Evolutionary conservation across 1,284 basidiomycete genomes (phyloP).

Genomic region (Fomitiporia mediterranea): DNA sequence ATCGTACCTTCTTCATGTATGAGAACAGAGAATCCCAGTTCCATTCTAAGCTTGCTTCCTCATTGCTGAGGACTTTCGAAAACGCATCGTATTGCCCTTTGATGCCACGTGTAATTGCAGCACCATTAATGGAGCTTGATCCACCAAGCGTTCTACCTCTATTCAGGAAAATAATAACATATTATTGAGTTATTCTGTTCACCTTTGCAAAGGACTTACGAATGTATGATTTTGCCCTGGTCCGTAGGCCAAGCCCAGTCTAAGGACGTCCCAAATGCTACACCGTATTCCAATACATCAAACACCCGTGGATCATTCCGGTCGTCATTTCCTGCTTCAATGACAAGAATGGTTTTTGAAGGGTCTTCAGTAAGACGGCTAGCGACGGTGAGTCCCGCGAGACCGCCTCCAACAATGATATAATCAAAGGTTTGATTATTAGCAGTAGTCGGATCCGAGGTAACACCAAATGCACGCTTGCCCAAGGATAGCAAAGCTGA

Average conservation of each 20-base stretch:
- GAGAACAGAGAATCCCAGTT: slow-evolving; percentile 48
- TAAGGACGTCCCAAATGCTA: slow-evolving; percentile 33
- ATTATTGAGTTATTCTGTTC: slow-evolving; percentile 48
- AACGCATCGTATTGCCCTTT: slow-evolving; percentile 52
- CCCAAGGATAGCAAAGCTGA: too few relatives aligned
- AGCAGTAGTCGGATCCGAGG: too few relatives aligned
- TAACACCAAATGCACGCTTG: too few relatives aligned
- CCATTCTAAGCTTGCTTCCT: slow-evolving; percentile 39
- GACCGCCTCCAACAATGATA: slow-evolving; percentile 60
- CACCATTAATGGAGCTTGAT: slow-evolving; percentile 67
- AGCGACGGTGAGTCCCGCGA: slow-evolving; percentile 71
- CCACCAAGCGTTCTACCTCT: slow-evolving; percentile 69
- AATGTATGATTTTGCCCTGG: too few relatives aligned
- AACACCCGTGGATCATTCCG: too few relatives aligned
- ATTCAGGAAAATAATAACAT: slow-evolving; percentile 60
- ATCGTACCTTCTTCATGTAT: slow-evolving; percentile 50
- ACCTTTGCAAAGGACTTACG: too few relatives aligned
- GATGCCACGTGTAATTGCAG: slow-evolving; percentile 58
- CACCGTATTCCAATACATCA: slow-evolving; percentile 47
- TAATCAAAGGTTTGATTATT: too few relatives aligned
- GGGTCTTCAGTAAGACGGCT: slow-evolving; percentile 64
- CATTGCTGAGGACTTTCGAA: slow-evolving; percentile 38
- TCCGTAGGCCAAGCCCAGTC: too few relatives aligned
- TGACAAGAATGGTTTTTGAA: slow-evolving; percentile 61
- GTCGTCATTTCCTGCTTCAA: slow-evolving; percentile 71